These are phyloP conservation scores for Solanum hybrid DNA, from an alignment of 305 asterid species.

Conservation along the genomic window DNA sequence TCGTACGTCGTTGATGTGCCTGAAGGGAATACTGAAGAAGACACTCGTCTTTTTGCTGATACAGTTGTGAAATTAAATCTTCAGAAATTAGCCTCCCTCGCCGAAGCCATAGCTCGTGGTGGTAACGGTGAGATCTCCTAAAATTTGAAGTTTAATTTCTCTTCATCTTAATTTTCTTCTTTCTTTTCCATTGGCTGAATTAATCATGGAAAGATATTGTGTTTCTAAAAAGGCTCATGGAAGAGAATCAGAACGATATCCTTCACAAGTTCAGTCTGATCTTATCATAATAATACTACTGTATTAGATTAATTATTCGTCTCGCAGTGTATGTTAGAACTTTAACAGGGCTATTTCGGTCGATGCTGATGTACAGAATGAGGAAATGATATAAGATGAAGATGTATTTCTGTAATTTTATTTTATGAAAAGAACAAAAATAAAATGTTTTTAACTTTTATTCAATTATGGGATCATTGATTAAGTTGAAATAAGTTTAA, in stretches of 20 bases:
- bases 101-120: constrained; percentile 16
- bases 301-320: not conserved
- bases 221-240: not conserved
- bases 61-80: constrained; percentile 60
- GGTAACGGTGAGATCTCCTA: not conserved
- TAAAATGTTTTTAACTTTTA: not conserved
- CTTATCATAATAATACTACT: too few species aligned
- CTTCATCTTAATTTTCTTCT: not conserved
- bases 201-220: not conserved
- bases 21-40: constrained; percentile 74
- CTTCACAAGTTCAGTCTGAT: not conserved
- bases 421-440: not conserved
- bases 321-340: not conserved
- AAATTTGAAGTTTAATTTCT: not conserved
- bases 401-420: not conserved
- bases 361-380: not conserved
- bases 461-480: not conserved
- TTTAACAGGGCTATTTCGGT: not conserved
- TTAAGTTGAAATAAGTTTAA: not conserved
- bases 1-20: constrained; percentile 75
- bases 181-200: not conserved
- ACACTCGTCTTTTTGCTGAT: constrained; percentile 64
- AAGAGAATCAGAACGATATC: not conserved
- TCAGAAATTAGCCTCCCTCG: constrained; percentile 47
- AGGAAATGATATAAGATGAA: not conserved